Evolutionary conservation across 441 rosid species (phyloP), one percentile per base, ranked within the genome.

Genomic region (Euphorbia schlechtendalii): DNA sequence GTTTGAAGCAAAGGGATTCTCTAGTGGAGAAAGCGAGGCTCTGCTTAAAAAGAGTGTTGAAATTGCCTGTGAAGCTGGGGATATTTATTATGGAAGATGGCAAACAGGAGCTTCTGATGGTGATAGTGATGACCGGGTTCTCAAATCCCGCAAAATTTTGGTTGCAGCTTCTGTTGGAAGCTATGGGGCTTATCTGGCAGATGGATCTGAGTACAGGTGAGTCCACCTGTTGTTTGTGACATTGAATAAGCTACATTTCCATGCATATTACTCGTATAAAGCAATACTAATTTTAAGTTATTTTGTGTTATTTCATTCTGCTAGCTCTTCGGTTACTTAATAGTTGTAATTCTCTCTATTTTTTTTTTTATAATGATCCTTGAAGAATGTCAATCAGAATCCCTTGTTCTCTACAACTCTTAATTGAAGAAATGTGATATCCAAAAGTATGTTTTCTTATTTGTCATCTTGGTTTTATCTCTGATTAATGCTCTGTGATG

Each of bases 121-220:
- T 22, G 49, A 3, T 49, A 67, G 28, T 32, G 77, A 77, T 63
- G 78, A 59, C 56, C 81, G 56, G 78, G 71, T 85, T 72, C 77
- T 84, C 30, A 81, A 72, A 58, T 78, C 62, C 38, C 87, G 89
- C 17, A 82, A 87, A 45, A 78, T 91, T 59, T 71, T 92, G 70
- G 82, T 89, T 80, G 96, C 95, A 11, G 96, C 96, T 68, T 87
- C 98, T 38, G 87, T 92, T 51, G 98, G 96, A 24, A 89, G 96
- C 86, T 92, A 89, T 66, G 98, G 96, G 30, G 98, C 96, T 24
- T 92, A 83, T 69, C 82, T 92, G 79, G 98, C 96, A 53, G 98
- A 89, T 83, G 98, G 96, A 51, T 89, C 98, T 2, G 98, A 92
- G 75, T 89, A 92, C 85, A 87, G 95, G 94, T 88, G 64, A 59